Base-by-base conservation (phyloP, 257 asterid genomes). In the Plectranthus barbatus region DNA sequence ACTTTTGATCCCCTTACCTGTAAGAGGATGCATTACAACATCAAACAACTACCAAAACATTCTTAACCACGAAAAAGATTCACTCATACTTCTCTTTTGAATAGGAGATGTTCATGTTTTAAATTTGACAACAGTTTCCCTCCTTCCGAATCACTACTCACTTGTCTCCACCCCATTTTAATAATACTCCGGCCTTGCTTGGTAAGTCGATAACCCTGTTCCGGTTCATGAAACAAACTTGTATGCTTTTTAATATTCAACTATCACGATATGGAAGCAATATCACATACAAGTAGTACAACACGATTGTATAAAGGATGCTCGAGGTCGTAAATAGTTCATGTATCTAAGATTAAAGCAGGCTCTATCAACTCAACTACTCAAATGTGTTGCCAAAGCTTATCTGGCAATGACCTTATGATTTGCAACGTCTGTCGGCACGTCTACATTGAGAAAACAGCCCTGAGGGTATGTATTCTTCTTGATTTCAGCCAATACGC, bases 121-220 rank as follows among this genome's bases (percentile, higher is more conserved):
- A 71, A 26, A 68, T 76, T 84, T 56, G 96, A 85, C 70, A 78
- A 65, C 88, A 85, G 80, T 72, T 80, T 76, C 69, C 83, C 91
- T 65, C 84, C 93, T 74, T 75, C 74, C 50, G 80, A 69, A 34
- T 80, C 89, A 71, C 86, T 74, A 55, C 59, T 67, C 46, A 91
- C 85, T 77, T 54, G 81, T 48, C 15, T 70, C 92, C 97, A 89
- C 6, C 94, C 96, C 95, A 79, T 78, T 81, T 77, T 82, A 71
- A 74, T 77, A 54, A 81, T 64, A 78, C 76, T 81, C 76, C 72
- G 86, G 9, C 96, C 89, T 72, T 91, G 98, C 57, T 76, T 83
- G 29, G 96, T 88, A 56, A 88, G 79, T 55, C 73, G 86, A 78
- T 86, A 91, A 62, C 97, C 97, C 96, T 90, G 75, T 70, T 63